Conservation (phyloP, 2,329 filamentous ascomycete genomes). For the Hortaea werneckii region DNA sequence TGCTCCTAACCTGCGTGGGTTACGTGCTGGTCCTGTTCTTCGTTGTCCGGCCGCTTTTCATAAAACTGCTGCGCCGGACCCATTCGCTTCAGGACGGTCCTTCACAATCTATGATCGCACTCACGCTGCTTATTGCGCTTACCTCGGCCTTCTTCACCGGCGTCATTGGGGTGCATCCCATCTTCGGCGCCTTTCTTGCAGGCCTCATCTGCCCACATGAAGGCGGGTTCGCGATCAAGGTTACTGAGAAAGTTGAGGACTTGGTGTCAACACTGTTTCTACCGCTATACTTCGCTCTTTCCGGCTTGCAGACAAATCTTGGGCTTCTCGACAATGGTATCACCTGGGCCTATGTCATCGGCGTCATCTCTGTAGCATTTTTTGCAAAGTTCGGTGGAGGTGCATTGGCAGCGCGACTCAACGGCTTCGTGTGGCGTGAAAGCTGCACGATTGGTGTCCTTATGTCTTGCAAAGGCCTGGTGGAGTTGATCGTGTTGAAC, state of each 20-base stretch:
- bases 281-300: slow-evolving; percentile 87
- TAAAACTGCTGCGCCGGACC: slow-evolving; percentile 62
- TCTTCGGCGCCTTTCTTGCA: slow-evolving; percentile 86
- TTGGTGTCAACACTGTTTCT: slow-evolving; percentile 73
- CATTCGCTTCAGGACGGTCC: slow-evolving; percentile 80
- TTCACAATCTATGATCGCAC: slow-evolving; percentile 69
- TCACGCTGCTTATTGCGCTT: slow-evolving; percentile 72
- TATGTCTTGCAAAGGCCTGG: slow-evolving; percentile 95
- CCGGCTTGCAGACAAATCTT: slow-evolving; percentile 78
- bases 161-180: slow-evolving; percentile 85
- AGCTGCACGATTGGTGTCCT: slow-evolving; percentile 76
- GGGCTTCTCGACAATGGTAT: slow-evolving; percentile 72
- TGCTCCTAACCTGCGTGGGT: slow-evolving; percentile 64
- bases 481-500: slow-evolving; percentile 87
- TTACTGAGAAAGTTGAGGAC: slow-evolving; percentile 93
- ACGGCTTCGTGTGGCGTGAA: slow-evolving; percentile 80
- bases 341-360: slow-evolving; percentile 84
- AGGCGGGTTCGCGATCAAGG: slow-evolving; percentile 77
- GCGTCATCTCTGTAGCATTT: slow-evolving; percentile 72
- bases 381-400: slow-evolving; percentile 76
- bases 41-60: slow-evolving; percentile 61
- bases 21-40: slow-evolving; percentile 69
- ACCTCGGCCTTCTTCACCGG: slow-evolving; percentile 77
- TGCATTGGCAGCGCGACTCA: slow-evolving; percentile 63
- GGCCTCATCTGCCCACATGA: slow-evolving; percentile 86